phyloP scores from a whole-genome alignment of 768 basidiomycete species.

The Calocybe gangraenosa region DNA sequence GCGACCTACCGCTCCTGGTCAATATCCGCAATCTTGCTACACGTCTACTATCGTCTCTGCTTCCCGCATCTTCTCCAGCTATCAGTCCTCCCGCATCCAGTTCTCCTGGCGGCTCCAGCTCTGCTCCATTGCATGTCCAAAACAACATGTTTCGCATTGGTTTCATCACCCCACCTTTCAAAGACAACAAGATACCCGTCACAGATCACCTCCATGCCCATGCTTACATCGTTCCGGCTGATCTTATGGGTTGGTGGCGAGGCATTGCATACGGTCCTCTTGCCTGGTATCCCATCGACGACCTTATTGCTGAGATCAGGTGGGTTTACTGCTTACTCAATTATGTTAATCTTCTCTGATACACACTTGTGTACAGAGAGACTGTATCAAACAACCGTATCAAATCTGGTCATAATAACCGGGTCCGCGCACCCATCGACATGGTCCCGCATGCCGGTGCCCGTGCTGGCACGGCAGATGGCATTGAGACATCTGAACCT shows the following conservation, averaged over 20 bases:
- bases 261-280: slow-evolving; percentile 60
- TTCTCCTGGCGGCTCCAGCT: slow-evolving; percentile 27
- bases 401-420: slow-evolving; percentile 68
- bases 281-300: slow-evolving; percentile 75
- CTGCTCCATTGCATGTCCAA: slow-evolving; percentile 24
- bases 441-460: slow-evolving; percentile 69
- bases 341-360: slow-evolving; percentile 3
- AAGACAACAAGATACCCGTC: slow-evolving; percentile 73
- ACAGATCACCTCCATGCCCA: slow-evolving; percentile 79
- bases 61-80: slow-evolving; percentile 22
- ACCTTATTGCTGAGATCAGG: slow-evolving; percentile 81
- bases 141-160: slow-evolving; percentile 55
- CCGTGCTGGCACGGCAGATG: slow-evolving; percentile 59
- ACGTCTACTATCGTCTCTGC: slow-evolving; percentile 50
- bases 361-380: slow-evolving; percentile 51
- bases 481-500: slow-evolving; percentile 55
- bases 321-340: slow-evolving; percentile 28
- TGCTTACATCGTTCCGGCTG: slow-evolving; percentile 62
- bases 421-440: slow-evolving; percentile 64
- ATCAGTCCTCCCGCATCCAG: slow-evolving; percentile 31
- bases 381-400: slow-evolving; percentile 79
- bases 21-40: slow-evolving; percentile 55
- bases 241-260: slow-evolving; percentile 72
- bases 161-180: slow-evolving; percentile 77
- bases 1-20: slow-evolving; percentile 69